Evolutionary conservation across 2,329 filamentous ascomycete species (phyloP), one percentile per base, ranked within the genome.

Genomic region (Ascochyta lentis): DNA sequence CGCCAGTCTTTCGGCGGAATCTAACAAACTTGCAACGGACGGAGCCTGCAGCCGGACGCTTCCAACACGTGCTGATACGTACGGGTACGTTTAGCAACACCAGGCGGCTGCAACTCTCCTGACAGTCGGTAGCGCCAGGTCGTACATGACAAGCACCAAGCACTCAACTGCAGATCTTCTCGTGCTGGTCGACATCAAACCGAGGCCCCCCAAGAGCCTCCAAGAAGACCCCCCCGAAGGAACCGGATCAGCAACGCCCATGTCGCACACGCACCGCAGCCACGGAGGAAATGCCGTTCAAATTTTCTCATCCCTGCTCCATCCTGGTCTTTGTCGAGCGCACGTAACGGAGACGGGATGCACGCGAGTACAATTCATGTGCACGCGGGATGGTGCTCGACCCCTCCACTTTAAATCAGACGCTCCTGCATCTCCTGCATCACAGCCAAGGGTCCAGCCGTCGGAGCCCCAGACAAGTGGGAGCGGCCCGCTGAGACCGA

Each of bases 391-490:
- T 56, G 53, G 37, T 47, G 24, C 31, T 50, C 37, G 8, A 45
- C 16, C 19, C 35, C 46, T 55, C 53, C 53, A 56, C 56, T 49
- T 51, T 47, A 55, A 52, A 54, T 49, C 48, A 53, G 19, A 35
- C 38, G 45, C 15, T 3, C n/a, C 33, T n/a, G 13, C 26, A 27
- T 27, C 51, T 54, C 49, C 33, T 48, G 56, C 41, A 46, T 27
- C 15, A 19, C n/a, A 10, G 57, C 56, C 57, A 57, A 57, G 59
- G 52, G 49, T 56, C 59, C 49, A 60, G 54, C 59, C 55, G 54
- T 44, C 47, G 33, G 23, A n/a, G 23, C 33, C 13, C 43, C 49
- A 56, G 40, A 49, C 29, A 10, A 45, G 22, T 57, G 52, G 54
- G 42, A 42, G 57, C 59, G 59, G 56, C 26, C 54, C 61, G 61